phyloP scores from a whole-genome alignment of 495 filamentous ascomycete species.

The Opeltia flavorubescens region DNA sequence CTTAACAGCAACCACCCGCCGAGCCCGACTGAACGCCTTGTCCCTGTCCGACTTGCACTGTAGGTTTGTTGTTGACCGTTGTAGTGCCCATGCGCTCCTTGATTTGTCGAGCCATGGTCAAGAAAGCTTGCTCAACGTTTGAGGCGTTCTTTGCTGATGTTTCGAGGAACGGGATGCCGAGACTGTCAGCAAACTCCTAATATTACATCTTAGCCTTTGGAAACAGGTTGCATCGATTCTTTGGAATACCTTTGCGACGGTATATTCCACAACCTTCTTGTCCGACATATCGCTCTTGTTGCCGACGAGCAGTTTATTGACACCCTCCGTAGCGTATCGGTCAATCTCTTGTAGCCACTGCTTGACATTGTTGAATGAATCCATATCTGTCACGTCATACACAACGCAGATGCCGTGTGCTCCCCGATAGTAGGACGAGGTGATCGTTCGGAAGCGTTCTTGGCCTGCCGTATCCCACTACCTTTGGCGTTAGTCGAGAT shows the following conservation, averaged over 20 bases:
- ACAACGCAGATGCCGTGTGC: constrained; percentile 99
- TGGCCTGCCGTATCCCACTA: constrained; percentile 99
- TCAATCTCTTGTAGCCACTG: constrained; percentile 99
- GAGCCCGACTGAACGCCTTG: constrained; percentile 88
- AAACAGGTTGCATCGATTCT: constrained; percentile 1
- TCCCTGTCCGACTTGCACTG: constrained; percentile 85
- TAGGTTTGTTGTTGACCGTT: constrained; percentile 95
- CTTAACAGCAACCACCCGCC: constrained; percentile 84
- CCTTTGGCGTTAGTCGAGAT: background rate
- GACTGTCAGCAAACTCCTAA: constrained; percentile 96
- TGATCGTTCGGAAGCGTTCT: constrained; percentile 99
- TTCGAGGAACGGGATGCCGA: constrained; percentile 98
- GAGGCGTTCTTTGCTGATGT: constrained; percentile 98
- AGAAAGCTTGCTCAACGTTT: constrained; percentile 98
- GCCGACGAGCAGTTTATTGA: constrained; percentile 96
- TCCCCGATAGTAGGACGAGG: constrained; percentile 96
- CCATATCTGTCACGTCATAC: constrained; percentile 99
- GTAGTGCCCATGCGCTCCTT: constrained; percentile 99
- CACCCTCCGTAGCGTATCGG: constrained; percentile 94
- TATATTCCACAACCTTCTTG: constrained; percentile 99
- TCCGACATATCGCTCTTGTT: constrained; percentile 99
- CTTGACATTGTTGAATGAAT: constrained; percentile 99
- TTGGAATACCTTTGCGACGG: constrained; percentile 78
- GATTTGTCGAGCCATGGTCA: constrained; percentile 99
- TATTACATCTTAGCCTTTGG: background rate